A percentile compares a stretch with the other conserved stretches of the same genome.
Evolutionary conservation across 2,329 filamentous ascomycete species (phyloP).

Genomic region (Neonectria ditissima): DNA sequence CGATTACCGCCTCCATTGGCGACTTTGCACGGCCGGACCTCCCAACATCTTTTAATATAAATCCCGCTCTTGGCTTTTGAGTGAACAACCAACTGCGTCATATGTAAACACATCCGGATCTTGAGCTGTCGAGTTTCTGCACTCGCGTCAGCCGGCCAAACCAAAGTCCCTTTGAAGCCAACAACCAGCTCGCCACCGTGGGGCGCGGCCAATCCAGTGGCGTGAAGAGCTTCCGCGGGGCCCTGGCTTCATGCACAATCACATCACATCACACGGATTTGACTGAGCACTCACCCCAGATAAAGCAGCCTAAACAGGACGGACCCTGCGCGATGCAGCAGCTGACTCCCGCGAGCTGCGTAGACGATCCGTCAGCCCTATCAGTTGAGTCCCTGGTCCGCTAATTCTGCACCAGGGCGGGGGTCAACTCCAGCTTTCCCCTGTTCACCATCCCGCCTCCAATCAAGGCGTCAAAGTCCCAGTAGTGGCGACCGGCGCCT

Average conservation of each 20-base stretch:
- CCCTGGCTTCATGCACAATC: not conserved
- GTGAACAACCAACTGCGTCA: no score
- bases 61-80: no score
- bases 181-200: not conserved
- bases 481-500: not conserved
- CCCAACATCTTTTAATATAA: no score
- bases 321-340: not conserved
- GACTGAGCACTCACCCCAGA: not conserved
- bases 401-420: not conserved
- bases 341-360: not conserved
- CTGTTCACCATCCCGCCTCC: not conserved
- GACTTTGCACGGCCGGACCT: no score
- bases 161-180: not conserved
- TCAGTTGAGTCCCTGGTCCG: not conserved
- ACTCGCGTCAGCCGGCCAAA: not conserved
- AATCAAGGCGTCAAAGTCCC: not conserved
- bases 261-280: not conserved
- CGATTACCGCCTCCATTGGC: no score
- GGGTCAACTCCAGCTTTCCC: conserved; percentile 10
- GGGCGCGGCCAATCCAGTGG: not conserved
- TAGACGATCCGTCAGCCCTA: not conserved
- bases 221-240: not conserved
- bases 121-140: not conserved
- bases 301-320: not conserved
- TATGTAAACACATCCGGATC: no score